These are phyloP conservation scores for Monosporascus sp. DNA, from an alignment of 2,329 filamentous ascomycete genomes.

Conservation along the genomic window DNA sequence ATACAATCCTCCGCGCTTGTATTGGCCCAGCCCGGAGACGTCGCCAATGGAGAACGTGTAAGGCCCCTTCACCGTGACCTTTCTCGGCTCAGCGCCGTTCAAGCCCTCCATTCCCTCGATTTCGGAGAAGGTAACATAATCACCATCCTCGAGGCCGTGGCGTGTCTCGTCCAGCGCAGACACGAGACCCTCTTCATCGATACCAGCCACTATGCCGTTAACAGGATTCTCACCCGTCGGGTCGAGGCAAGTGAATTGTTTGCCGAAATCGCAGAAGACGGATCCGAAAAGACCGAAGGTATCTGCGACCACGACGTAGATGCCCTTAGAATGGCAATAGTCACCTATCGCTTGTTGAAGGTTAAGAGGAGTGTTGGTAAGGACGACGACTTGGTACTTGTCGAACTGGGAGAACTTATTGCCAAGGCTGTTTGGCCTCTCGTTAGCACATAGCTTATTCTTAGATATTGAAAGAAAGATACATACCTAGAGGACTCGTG, in stretches of 20 bases:
- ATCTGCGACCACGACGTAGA: constrained; percentile 82
- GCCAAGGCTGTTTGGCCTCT: constrained; percentile 51
- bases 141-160: constrained; percentile 92
- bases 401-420: constrained; percentile 77
- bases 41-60: constrained; percentile 98
- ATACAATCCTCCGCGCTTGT: constrained; percentile 83
- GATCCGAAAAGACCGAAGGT: constrained; percentile 92
- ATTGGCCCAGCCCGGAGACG: constrained; percentile 79
- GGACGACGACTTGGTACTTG: constrained; percentile 85
- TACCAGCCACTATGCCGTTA: constrained; percentile 82
- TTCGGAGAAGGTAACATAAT: constrained; percentile 93
- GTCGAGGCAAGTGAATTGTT: constrained; percentile 87
- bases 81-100: constrained; percentile 78
- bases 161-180: constrained; percentile 91
- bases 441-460: constrained; percentile 6
- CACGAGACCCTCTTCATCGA: constrained; percentile 84
- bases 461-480: neutral
- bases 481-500: constrained; percentile 55
- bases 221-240: constrained; percentile 83
- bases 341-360: constrained; percentile 81
- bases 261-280: constrained; percentile 95
- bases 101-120: constrained; percentile 85
- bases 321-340: constrained; percentile 90
- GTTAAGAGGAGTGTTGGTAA: constrained; percentile 77
- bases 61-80: constrained; percentile 89